Conservation (phyloP, 176 grass and related monocot species). For the Carex cristatella region DNA sequence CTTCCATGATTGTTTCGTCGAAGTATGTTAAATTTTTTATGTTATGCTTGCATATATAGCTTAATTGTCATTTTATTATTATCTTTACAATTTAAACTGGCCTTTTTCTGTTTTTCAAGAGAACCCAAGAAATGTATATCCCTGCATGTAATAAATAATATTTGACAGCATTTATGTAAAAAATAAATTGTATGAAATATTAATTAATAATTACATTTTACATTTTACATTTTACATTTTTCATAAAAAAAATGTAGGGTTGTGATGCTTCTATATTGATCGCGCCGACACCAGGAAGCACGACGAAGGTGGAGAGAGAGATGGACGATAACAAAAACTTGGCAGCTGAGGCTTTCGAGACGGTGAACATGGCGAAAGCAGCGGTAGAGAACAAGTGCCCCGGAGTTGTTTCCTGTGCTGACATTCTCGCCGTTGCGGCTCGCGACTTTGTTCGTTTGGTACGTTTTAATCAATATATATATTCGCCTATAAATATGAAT, state of each 20-base stretch:
- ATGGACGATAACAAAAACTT: conserved; percentile 78
- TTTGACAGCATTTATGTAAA: background rate
- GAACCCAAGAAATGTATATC: background rate
- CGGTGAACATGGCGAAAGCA: conserved; percentile 71
- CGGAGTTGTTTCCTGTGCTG: conserved; percentile 81
- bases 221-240: background rate
- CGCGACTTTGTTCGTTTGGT: conserved; percentile 81
- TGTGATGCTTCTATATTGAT: conserved; percentile 90
- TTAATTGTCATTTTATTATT: too few relatives aligned
- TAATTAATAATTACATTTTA: background rate
- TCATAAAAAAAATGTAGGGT: conserved; percentile 26
- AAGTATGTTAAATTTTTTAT: conserved; percentile 36
- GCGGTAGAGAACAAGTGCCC: conserved; percentile 76
- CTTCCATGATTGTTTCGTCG: conserved; percentile 96
- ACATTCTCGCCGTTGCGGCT: conserved; percentile 78
- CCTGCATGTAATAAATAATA: background rate
- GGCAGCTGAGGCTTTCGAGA: conserved; percentile 70
- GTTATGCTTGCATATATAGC: background rate
- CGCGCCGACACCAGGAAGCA: conserved; percentile 34
- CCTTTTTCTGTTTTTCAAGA: background rate
- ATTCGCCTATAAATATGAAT: background rate
- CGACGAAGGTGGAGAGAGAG: conserved; percentile 66
- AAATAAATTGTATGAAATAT: background rate
- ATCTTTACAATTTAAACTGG: too few relatives aligned
- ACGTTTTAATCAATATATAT: background rate